Base-by-base conservation (phyloP, 768 basidiomycete species). In the Pisolithus microcarpus region DNA sequence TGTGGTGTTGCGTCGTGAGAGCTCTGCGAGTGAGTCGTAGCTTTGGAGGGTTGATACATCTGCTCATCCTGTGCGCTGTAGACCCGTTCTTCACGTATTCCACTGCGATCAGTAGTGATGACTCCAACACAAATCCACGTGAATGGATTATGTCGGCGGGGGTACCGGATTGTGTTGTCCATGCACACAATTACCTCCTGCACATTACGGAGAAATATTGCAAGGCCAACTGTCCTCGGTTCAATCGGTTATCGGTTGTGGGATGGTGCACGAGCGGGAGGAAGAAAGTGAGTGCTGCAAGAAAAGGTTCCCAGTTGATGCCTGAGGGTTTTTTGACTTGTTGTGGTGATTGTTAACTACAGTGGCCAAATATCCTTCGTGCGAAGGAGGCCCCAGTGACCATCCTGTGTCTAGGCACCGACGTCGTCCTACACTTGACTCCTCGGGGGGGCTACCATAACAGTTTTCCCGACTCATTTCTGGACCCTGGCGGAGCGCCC, bases 241-340 rank as follows among this genome's bases (percentile, higher is more conserved):
- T 79, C 21, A 60, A 64, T n/a, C 58, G 59, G 43, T 43, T 79
- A 19, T 58, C 57, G 30, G 50, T 74, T 13, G 52, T 70, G 28
- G 77, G 72, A 5, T 80, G 77, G 76, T 65, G 69, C 23, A 64
- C 66, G 16, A 19, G 65, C 10, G 77, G 77, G 31, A 61, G 57
- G 9, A 71, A 51, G 58, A 72, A 61, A 66, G 75, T 67, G 26
- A 47, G 19, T 56, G 46, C 19, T 18, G 9, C 46, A 18, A 26
- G 26, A 42, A 15, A 39, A 34, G 19, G 34, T 5, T 16, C 16
- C 19, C 7, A 11, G 11, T 11, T 30, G 21, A 9, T 19, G 28
- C 46, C 19, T 51, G 43, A 44, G 26, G 26, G 19, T 15, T 21
- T 24, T 40, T 26, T 43, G 42, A 43, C 24, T 43, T 26, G 8